Base-by-base conservation (phyloP, 1,139 yeast species). In the Scheffersomyces illinoinensis region DNA sequence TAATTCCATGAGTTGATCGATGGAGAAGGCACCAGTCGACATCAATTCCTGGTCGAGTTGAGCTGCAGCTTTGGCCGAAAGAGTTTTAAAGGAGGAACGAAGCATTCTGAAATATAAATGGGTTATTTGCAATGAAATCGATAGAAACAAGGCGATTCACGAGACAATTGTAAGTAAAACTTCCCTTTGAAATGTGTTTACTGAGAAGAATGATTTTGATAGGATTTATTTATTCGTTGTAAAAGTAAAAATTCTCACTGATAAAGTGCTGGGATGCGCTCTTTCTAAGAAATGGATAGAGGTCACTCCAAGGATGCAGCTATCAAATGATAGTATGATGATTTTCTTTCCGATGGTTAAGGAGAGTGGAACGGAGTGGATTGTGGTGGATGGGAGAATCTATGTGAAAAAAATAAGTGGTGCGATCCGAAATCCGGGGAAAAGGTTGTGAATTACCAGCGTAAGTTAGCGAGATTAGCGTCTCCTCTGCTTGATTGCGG, bases 1-100 rank as follows among this genome's bases (percentile, higher is more conserved):
- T 55, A 95, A 79, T 74, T 95, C 99, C 99, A 95, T 93, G 71
- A 95, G 76, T 69, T 95, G 99, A 70, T 93, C 98, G 57, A 95
- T 83, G 24, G 97, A 90, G 76, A 90, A 95, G 2, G 95, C 91
- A 1, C 87, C 87, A 0, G 89, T 75, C 8, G 96, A 87, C 98
- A 95, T 95, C 64, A 95, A 82, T 68, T 93, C 97, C 61, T 83
- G 82, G 69, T 95, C 99, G 52, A 95, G 82, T 53, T 83, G 85
- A 0, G 96, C 88, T 0, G 98, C 98, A 0, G 87, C 77, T 59
- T 84, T 83, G 0, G 97, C 87, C 0, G 89, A 76, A 2, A 89
- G 77, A 1, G 84, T 54, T 19, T 51, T 52, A 47, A 26, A 52
- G 1, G 47, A 52, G 24, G 47, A 52, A n/a, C 53, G 53, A 26